A percentile compares a stretch with the other conserved stretches of the same genome.
phyloP scores from a whole-genome alignment of 495 filamentous ascomycete species.

The Beverwykella pulmonaria region DNA sequence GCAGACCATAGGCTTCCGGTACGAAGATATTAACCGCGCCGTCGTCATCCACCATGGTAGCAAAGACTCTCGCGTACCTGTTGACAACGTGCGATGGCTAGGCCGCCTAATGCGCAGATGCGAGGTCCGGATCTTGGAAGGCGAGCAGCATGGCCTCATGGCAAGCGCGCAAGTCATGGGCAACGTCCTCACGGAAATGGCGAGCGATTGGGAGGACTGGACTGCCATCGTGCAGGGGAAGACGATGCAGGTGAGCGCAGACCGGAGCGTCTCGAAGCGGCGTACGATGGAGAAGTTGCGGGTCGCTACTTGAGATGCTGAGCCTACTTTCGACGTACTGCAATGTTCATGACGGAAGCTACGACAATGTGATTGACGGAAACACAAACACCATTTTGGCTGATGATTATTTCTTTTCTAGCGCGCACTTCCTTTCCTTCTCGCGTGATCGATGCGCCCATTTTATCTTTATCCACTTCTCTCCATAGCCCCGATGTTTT shows the following conservation, averaged over 20 bases:
- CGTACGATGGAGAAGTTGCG: constrained; percentile 23
- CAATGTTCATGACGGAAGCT: background rate
- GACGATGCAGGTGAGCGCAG: background rate
- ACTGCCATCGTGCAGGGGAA: constrained; percentile 34
- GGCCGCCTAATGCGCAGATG: constrained; percentile 78
- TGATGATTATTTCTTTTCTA: background rate
- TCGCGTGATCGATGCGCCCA: background rate
- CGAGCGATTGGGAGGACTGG: constrained; percentile 95
- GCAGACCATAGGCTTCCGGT: constrained; percentile 92
- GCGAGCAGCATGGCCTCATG: constrained; percentile 96
- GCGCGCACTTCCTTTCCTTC: background rate
- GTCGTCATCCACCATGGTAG: constrained; percentile 94
- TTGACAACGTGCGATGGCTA: constrained; percentile 94
- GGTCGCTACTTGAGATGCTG: background rate
- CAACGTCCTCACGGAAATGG: constrained; percentile 87
- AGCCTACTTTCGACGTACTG: background rate
- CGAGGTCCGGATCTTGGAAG: constrained; percentile 87
- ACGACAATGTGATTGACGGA: constrained; percentile 2
- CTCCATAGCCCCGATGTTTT: background rate
- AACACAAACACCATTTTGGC: background rate
- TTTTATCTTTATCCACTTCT: background rate
- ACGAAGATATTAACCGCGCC: constrained; percentile 88
- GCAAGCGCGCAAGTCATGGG: constrained; percentile 92
- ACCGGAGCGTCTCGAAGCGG: constrained; percentile 11
- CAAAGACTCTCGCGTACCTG: constrained; percentile 86